Base-by-base conservation (phyloP, 1,139 yeast genomes). In the Diutina catenulata region DNA sequence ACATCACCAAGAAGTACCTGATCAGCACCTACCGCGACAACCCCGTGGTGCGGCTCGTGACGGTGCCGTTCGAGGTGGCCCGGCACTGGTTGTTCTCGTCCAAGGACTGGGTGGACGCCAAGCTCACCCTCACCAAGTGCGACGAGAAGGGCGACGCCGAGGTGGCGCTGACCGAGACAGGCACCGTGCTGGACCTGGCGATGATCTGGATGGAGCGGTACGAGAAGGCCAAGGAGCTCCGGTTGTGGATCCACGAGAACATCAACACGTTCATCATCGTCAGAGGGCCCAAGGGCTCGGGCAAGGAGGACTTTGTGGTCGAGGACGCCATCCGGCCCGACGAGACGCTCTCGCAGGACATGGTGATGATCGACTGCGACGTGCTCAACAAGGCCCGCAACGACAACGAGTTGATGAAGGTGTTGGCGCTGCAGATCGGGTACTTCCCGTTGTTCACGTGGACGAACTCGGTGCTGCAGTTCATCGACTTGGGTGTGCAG, bases 391-490 rank as follows among this genome's bases (percentile, higher is more conserved):
- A 82, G 49, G 66, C 93, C 2, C 64, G 95, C 48, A 75, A 79
- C 20, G 96, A 87, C 43, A 66, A 80, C 2, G 69, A 70, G 22
- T 76, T 86, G 45, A 62, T 91, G 38, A 70, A 72, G 41, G 69
- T 70, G 36, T 72, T 87, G 10, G 87, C 97, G 0, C 62, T 60
- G 28, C 88, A 84, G 52, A 53, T 87, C 27, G 97, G 98, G 1
- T 91, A 91, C 56, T 84, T 74, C 62, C 98, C 98, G 0, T 80
- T 86, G 3, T 91, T 91, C 55, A 83, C 95, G 9, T 91, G 97
- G 95, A 63, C 88, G 45, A 86, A 84, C 52, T 74, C 83, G 4
- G 62, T 88, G 19, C 76, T 95, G 0, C 76, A 76, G 43, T 80
- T 87, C 43, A 62, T 86, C 39, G 98, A 91, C 57, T 68, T 93